These are phyloP conservation scores for Galium porrigens DNA, from an alignment of 305 asterid genomes.

Conservation along the genomic window DNA sequence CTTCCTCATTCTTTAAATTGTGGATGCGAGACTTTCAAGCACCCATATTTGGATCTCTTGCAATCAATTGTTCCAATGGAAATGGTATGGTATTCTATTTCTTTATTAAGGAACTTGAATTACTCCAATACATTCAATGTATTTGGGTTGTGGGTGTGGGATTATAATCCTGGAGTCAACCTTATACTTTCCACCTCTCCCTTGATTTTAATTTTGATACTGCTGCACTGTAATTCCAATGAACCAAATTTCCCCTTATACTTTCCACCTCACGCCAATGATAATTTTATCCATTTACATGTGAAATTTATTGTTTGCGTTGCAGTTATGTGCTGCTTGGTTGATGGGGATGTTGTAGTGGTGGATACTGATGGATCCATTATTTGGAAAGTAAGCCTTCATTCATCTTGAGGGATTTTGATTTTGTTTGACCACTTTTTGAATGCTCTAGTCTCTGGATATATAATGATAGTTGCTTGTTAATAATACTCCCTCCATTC, in stretches of 20 bases:
- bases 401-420: slow-evolving; percentile 2
- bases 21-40: slow-evolving; percentile 74
- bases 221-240: neutral
- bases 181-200: neutral
- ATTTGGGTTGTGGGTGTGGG: neutral
- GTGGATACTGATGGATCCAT: slow-evolving; percentile 45
- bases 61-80: slow-evolving; percentile 35
- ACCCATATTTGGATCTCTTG: slow-evolving; percentile 71
- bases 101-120: neutral
- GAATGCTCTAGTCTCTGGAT: neutral
- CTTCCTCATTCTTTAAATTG: slow-evolving; percentile 33
- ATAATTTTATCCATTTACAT: slow-evolving; percentile 15
- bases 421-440: neutral
- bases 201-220: neutral
- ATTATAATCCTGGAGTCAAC: neutral
- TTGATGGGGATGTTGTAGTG: slow-evolving; percentile 52
- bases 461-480: no score
- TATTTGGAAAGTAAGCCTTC: slow-evolving; percentile 55
- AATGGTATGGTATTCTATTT: slow-evolving; percentile 32
- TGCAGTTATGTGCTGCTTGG: slow-evolving; percentile 85
- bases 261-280: neutral
- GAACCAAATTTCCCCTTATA: neutral
- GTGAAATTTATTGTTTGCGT: slow-evolving; percentile 10
- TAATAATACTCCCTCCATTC: neutral
- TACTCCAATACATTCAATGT: neutral